Conservation (phyloP, 2,329 filamentous ascomycete genomes). For the Parafenestella ontariensis region DNA sequence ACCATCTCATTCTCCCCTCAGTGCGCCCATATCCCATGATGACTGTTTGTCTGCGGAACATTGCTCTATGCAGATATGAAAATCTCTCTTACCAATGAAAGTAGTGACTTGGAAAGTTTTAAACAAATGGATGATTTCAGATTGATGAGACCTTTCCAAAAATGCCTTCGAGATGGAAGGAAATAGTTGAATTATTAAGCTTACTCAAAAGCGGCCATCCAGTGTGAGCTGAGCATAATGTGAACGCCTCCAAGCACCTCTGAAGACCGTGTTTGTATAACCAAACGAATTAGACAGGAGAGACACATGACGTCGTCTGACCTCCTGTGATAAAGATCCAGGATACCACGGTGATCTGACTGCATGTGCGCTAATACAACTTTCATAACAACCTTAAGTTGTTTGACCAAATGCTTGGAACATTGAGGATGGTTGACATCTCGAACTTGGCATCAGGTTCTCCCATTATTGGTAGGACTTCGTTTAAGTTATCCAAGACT, state of each 20-base stretch:
- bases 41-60: too few relatives aligned
- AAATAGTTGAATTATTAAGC: not conserved
- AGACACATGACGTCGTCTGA: not conserved
- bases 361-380: slow-evolving; percentile 15
- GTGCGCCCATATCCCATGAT: too few relatives aligned
- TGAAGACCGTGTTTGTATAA: not conserved
- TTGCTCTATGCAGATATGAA: not conserved
- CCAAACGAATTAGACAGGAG: not conserved
- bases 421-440: not conserved
- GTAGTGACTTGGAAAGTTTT: not conserved
- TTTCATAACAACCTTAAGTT: slow-evolving; percentile 25
- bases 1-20: too few relatives aligned
- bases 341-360: not conserved
- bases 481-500: not conserved
- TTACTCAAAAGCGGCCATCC: not conserved
- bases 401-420: slow-evolving; percentile 1
- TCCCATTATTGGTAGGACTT: not conserved
- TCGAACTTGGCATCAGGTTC: not conserved
- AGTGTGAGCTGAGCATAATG: slow-evolving; percentile 6
- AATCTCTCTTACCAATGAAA: not conserved
- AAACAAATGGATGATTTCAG: not conserved
- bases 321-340: not conserved
- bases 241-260: not conserved
- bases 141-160: not conserved
- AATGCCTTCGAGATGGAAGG: not conserved